These are phyloP conservation scores for Fagopyrum homotropicum DNA, from an alignment of 148 eudicot species.

Conservation along the genomic window DNA sequence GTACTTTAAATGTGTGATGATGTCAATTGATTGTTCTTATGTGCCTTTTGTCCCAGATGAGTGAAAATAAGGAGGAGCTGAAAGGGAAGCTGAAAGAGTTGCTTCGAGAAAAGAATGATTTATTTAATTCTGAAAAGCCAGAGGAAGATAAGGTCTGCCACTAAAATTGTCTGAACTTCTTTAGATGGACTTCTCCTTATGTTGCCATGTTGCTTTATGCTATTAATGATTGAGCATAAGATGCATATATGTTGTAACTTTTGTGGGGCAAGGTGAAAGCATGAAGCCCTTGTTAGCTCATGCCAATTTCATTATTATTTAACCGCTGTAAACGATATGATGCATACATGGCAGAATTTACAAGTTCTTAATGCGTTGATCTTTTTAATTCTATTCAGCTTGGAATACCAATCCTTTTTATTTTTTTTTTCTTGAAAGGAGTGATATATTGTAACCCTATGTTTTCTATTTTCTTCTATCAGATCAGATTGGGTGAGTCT, in stretches of 20 bases:
- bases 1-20: background rate
- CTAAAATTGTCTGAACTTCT: background rate
- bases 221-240: background rate
- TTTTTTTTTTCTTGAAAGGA: background rate
- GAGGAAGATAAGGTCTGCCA: slow-evolving; percentile 88
- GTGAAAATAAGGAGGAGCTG: slow-evolving; percentile 80
- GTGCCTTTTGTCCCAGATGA: slow-evolving; percentile 30
- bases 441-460: background rate
- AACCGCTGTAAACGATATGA: background rate
- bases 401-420: background rate
- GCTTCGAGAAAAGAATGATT: slow-evolving; percentile 81
- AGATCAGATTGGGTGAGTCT: slow-evolving; percentile 84
- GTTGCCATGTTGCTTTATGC: background rate
- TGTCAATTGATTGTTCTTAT: slow-evolving; percentile 10
- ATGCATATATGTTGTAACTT: background rate
- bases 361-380: background rate
- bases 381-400: background rate
- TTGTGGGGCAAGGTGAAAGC: background rate
- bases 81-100: slow-evolving; percentile 70
- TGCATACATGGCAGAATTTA: background rate
- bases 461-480: slow-evolving; percentile 11
- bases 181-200: background rate
- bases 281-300: background rate
- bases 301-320: background rate
- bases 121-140: slow-evolving; percentile 50